Percentiles rank a stretch among this genome's conserved stretches.
These are phyloP conservation scores for Acacia crassicarpa DNA, from an alignment of 306 rosid species.

Conservation along the genomic window DNA sequence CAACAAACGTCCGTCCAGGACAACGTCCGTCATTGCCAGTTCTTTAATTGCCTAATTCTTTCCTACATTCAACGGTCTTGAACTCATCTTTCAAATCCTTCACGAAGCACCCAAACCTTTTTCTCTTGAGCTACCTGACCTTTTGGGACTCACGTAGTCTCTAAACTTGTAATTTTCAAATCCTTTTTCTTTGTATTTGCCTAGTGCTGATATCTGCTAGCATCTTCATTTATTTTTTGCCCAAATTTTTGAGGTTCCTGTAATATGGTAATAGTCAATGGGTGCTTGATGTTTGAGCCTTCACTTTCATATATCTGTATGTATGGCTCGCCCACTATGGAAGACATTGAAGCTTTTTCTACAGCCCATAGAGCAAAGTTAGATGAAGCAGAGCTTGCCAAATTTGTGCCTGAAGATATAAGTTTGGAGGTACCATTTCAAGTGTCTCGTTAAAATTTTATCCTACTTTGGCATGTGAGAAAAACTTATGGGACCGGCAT, in stretches of 20 bases:
- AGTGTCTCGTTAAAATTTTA: slow-evolving; percentile 14
- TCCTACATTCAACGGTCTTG: too few relatives aligned
- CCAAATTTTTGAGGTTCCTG: slow-evolving; percentile 20
- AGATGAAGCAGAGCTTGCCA: slow-evolving; percentile 81
- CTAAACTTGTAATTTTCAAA: too few relatives aligned
- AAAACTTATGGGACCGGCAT: slow-evolving; percentile 5
- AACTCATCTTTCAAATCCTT: too few relatives aligned
- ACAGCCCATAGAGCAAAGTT: slow-evolving; percentile 59
- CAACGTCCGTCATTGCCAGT: too few relatives aligned
- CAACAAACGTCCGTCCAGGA: too few relatives aligned
- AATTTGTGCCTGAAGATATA: slow-evolving; percentile 78
- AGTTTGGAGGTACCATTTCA: slow-evolving; percentile 69
- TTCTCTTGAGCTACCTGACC: too few relatives aligned
- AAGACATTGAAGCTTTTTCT: slow-evolving; percentile 87
- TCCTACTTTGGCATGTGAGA: slow-evolving; percentile 9
- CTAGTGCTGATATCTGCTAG: background rate
- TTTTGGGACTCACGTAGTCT: too few relatives aligned
- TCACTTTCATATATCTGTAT: slow-evolving; percentile 43
- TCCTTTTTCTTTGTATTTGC: background rate
- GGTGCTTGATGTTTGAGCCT: slow-evolving; percentile 25
- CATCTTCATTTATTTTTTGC: background rate
- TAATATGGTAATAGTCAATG: background rate
- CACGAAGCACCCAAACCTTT: too few relatives aligned
- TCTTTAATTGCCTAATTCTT: too few relatives aligned
- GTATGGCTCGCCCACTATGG: slow-evolving; percentile 92